Conservation (phyloP, 2,329 filamentous ascomycete species). For the Ascochyta rabiei region DNA sequence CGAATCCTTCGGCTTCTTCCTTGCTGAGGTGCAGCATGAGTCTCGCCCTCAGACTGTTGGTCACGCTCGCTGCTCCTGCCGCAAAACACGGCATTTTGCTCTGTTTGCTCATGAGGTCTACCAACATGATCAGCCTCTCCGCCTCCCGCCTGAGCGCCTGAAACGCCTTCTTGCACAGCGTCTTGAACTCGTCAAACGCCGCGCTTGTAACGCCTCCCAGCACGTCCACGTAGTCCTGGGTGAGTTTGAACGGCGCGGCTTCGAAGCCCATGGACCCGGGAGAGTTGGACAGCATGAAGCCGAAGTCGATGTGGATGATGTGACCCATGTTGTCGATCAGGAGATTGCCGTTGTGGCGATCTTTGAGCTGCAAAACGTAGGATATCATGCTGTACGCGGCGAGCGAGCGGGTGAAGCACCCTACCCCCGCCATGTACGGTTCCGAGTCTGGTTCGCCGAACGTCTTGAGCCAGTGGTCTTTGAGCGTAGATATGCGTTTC, state of each 20-base stretch:
- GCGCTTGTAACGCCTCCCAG: conserved; percentile 73
- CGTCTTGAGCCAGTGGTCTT: conserved; percentile 79
- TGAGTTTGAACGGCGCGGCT: conserved; percentile 85
- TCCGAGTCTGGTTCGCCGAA: conserved; percentile 75
- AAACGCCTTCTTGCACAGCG: conserved; percentile 81
- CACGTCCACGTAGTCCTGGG: conserved; percentile 84
- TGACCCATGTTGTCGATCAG: conserved; percentile 85
- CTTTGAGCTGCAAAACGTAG: conserved; percentile 83
- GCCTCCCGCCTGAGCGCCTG: conserved; percentile 80
- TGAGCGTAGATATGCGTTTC: conserved; percentile 77
- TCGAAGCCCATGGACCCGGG: conserved; percentile 85
- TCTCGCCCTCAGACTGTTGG: conserved; percentile 70
- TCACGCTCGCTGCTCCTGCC: conserved; percentile 73
- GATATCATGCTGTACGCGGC: conserved; percentile 86
- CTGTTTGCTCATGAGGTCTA: conserved; percentile 82
- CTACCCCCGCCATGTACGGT: conserved; percentile 72
- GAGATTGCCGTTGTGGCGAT: conserved; percentile 85
- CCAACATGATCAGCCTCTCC: conserved; percentile 80
- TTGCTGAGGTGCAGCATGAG: conserved; percentile 84
- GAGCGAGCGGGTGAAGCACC: conserved; percentile 80
- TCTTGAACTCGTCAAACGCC: conserved; percentile 77
- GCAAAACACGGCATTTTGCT: conserved; percentile 84
- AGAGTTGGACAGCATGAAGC: conserved; percentile 88
- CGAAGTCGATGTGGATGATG: conserved; percentile 88
- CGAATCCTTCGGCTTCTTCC: conserved; percentile 80